These are phyloP conservation scores for Yueomyces sp. DNA, from an alignment of 805 yeast genomes.

Conservation along the genomic window DNA sequence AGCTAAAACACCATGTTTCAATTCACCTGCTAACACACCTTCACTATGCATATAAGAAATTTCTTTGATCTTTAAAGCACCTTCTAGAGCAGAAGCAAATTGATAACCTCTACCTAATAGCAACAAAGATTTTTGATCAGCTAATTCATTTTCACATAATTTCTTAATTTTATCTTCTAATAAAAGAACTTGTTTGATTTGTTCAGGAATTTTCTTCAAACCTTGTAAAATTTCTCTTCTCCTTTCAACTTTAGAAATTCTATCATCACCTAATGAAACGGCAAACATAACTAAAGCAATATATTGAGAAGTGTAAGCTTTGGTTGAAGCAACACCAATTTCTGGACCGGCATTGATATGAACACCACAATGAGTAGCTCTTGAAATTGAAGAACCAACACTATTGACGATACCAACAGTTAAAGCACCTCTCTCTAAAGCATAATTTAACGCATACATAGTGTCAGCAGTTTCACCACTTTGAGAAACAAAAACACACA, in stretches of 20 bases:
- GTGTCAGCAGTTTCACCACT: slow-evolving; percentile 99
- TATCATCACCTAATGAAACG: slow-evolving; percentile 83
- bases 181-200: slow-evolving; percentile 63
- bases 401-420: slow-evolving; percentile 96
- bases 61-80: slow-evolving; percentile 96
- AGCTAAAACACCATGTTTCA: slow-evolving; percentile 96
- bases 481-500: slow-evolving; percentile 94
- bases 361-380: slow-evolving; percentile 98
- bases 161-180: slow-evolving; percentile 63
- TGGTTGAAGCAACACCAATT: slow-evolving; percentile 98
- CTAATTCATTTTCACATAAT: slow-evolving; percentile 59
- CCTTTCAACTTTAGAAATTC: slow-evolving; percentile 62
- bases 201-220: slow-evolving; percentile 68
- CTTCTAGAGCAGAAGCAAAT: slow-evolving; percentile 93
- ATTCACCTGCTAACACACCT: slow-evolving; percentile 98
- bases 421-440: slow-evolving; percentile 92
- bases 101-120: slow-evolving; percentile 96
- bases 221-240: slow-evolving; percentile 81
- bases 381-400: slow-evolving; percentile 93
- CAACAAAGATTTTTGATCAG: slow-evolving; percentile 74
- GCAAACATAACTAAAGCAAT: slow-evolving; percentile 97
- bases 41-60: slow-evolving; percentile 98
- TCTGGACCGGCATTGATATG: slow-evolving; percentile 99
- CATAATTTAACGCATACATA: slow-evolving; percentile 86
- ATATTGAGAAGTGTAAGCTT: slow-evolving; percentile 96